phyloP scores from a whole-genome alignment of 2,329 filamentous ascomycete species.

The Meredithiella fracta region DNA sequence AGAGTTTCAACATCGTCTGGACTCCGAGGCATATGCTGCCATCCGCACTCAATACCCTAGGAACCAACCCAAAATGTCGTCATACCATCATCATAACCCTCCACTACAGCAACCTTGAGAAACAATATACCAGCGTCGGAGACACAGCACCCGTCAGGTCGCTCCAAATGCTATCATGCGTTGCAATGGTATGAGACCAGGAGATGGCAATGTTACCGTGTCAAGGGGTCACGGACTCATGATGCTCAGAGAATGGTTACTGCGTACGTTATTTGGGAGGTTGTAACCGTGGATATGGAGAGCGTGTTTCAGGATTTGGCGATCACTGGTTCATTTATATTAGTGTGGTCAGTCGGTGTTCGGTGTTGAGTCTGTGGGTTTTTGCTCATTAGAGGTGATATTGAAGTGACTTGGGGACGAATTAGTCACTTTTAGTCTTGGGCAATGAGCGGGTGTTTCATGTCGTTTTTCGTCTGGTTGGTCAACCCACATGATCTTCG shows the following conservation, averaged over 20 bases:
- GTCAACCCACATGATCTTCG: neutral
- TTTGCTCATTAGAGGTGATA: neutral
- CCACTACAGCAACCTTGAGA: neutral
- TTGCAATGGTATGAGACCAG: neutral
- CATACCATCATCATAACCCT: neutral
- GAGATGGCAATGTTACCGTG: neutral
- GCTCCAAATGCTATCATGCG: neutral
- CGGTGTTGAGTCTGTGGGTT: neutral
- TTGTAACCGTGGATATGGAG: neutral
- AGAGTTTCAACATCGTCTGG: neutral
- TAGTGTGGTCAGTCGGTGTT: slow-evolving; percentile 2
- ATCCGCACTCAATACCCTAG: neutral
- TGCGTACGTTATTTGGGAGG: no score
- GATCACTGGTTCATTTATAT: neutral
- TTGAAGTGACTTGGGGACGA: neutral
- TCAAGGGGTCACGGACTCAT: neutral
- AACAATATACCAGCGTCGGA: neutral
- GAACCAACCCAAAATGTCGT: neutral
- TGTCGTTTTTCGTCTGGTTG: no score
- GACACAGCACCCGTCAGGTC: neutral
- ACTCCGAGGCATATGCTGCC: neutral
- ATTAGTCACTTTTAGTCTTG: no score
- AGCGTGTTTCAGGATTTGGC: neutral
- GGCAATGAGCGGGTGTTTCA: no score
- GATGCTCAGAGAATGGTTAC: neutral